These are phyloP conservation scores for Goffeauzyma gilvescens DNA, from an alignment of 768 basidiomycete genomes.

Conservation along the genomic window DNA sequence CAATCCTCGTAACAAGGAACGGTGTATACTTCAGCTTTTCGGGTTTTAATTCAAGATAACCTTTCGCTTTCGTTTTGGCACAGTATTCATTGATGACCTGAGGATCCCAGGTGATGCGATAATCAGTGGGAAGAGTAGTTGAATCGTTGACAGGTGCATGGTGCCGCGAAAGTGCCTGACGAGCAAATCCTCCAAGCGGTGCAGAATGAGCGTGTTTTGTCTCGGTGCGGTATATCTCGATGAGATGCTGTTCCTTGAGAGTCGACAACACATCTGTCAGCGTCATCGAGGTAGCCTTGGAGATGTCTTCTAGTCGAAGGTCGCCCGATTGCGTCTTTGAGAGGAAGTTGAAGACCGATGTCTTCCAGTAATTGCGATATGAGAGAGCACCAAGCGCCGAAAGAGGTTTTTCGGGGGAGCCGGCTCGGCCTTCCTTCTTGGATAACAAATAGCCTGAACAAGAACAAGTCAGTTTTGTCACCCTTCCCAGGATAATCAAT, in stretches of 20 bases:
- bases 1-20: slow-evolving; percentile 45
- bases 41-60: slow-evolving; percentile 49
- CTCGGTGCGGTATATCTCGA: background rate
- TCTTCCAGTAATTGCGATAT: slow-evolving; percentile 89
- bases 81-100: slow-evolving; percentile 49
- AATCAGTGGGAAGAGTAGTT: slow-evolving; percentile 41
- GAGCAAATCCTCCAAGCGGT: background rate
- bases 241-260: slow-evolving; percentile 34
- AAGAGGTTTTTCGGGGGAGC: slow-evolving; percentile 90
- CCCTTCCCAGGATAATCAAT: background rate
- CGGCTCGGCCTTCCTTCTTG: slow-evolving; percentile 74
- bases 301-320: slow-evolving; percentile 44
- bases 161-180: background rate
- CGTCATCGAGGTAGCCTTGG: slow-evolving; percentile 70
- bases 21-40: slow-evolving; percentile 90
- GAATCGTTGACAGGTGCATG: slow-evolving; percentile 1
- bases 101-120: slow-evolving; percentile 57
- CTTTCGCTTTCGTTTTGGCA: slow-evolving; percentile 53
- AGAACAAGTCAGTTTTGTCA: background rate
- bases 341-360: slow-evolving; percentile 65
- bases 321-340: slow-evolving; percentile 38
- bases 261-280: slow-evolving; percentile 66
- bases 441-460: slow-evolving; percentile 73
- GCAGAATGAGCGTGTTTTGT: background rate
- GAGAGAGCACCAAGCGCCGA: slow-evolving; percentile 78